A percentile compares a stretch with the other conserved stretches of the same genome.
Evolutionary conservation across 805 yeast genomes (phyloP).

Genomic region (Middelhovenomyces tepae): DNA sequence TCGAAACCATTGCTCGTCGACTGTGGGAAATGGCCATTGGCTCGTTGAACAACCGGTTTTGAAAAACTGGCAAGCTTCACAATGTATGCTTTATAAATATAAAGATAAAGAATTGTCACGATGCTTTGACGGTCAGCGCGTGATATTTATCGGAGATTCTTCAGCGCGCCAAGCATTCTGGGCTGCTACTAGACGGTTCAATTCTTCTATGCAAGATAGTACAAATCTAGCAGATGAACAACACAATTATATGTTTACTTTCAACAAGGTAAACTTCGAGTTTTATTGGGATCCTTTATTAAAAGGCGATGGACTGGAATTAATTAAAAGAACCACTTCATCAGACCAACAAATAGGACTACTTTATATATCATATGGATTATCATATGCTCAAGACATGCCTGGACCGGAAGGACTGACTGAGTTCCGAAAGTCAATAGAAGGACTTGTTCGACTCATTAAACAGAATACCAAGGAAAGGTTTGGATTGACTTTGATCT

Average conservation of each 20-base stretch:
- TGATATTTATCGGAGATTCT: constrained; percentile 19
- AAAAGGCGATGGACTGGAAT: constrained; percentile 10
- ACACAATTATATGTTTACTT: constrained; percentile 12
- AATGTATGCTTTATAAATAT: constrained; percentile 16
- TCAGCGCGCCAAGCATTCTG: constrained; percentile 19
- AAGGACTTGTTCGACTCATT: background rate
- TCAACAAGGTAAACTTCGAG: constrained; percentile 12
- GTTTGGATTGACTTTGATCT: constrained; percentile 1
- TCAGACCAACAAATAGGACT: constrained; percentile 6
- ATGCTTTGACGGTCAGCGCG: constrained; percentile 14
- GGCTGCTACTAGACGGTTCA: constrained; percentile 16
- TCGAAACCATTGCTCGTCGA: constrained; percentile 2
- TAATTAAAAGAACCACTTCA: constrained; percentile 5
- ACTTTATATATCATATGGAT: constrained; percentile 13
- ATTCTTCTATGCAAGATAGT: constrained; percentile 14
- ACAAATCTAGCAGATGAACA: constrained; percentile 10
- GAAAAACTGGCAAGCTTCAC: constrained; percentile 18
- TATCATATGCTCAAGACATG: constrained; percentile 14
- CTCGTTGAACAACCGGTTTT: constrained; percentile 1
- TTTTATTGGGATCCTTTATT: constrained; percentile 18
- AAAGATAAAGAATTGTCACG: constrained; percentile 9
- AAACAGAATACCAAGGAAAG: background rate
- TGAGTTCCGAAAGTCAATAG: constrained; percentile 6
- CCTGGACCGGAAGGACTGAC: constrained; percentile 6
- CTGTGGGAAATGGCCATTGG: constrained; percentile 1